Evolutionary conservation across 768 basidiomycete genomes (phyloP).

Genomic region (Trametes villosa): DNA sequence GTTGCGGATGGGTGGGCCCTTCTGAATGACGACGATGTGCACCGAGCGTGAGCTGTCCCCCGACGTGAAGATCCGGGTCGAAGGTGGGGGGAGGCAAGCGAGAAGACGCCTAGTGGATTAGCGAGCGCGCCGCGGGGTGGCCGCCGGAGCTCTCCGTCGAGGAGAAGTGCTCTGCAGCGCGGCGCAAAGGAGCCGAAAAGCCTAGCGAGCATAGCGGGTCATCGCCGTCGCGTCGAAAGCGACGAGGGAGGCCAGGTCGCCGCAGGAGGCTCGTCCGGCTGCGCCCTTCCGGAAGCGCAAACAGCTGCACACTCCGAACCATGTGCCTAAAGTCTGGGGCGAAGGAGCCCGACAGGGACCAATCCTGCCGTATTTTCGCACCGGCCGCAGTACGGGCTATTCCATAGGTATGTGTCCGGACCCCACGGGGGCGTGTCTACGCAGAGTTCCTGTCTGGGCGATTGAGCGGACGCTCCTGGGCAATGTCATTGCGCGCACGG

Average conservation of each 20-base stretch:
- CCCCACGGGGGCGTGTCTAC: slow-evolving; percentile 4
- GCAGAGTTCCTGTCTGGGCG: not conserved
- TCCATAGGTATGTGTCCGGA: slow-evolving; percentile 10
- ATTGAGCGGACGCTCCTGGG: slow-evolving; percentile 6
- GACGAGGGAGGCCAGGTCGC: slow-evolving; percentile 7
- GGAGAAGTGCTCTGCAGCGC: not conserved
- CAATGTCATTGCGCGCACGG: not conserved
- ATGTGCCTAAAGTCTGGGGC: slow-evolving; percentile 9
- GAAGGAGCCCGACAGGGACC: slow-evolving; percentile 1
- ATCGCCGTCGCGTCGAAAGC: slow-evolving; percentile 11
- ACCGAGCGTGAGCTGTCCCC: not conserved
- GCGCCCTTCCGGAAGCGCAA: slow-evolving; percentile 21
- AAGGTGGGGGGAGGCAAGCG: slow-evolving; percentile 6
- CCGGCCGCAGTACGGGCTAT: slow-evolving; percentile 15
- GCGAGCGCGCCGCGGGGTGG: slow-evolving; percentile 6
- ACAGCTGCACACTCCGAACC: slow-evolving; percentile 16
- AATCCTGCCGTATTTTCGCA: slow-evolving; percentile 17
- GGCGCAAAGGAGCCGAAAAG: slow-evolving; percentile 3
- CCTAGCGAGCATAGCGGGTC: slow-evolving; percentile 6
- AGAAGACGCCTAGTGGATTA: slow-evolving; percentile 9
- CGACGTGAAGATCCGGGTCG: slow-evolving; percentile 8
- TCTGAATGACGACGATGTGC: not conserved
- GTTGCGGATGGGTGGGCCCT: not conserved
- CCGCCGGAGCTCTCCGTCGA: slow-evolving; percentile 13
- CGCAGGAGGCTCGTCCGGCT: slow-evolving; percentile 1